A percentile compares a stretch with the other conserved stretches of the same genome.
Conservation (phyloP, 176 grass and related monocot genomes). For the Triticum monococcum region DNA sequence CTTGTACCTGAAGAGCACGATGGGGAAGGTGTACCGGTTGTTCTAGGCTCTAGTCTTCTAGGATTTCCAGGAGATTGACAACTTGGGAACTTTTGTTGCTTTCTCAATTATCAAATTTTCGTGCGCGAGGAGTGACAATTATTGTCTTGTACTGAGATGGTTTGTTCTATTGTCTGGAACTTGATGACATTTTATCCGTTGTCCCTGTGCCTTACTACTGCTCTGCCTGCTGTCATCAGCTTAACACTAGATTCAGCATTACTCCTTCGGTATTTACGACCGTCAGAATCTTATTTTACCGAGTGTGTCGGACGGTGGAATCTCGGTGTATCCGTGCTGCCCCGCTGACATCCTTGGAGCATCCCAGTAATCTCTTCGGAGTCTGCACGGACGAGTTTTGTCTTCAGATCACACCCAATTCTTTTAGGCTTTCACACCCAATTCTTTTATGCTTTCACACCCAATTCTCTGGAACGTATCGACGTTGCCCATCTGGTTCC, state of each 20-base stretch:
- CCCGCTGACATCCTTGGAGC: background rate
- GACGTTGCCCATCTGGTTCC: background rate
- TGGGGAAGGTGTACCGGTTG: slow-evolving; percentile 64
- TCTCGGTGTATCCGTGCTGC: slow-evolving; percentile 13
- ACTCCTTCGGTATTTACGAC: background rate
- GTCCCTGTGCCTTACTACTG: background rate
- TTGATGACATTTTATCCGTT: background rate
- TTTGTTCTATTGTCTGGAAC: background rate
- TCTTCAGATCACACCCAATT: background rate
- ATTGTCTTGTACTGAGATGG: background rate
- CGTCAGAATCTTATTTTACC: background rate
- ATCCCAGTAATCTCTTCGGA: background rate
- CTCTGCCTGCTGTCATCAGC: background rate
- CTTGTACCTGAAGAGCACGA: slow-evolving; percentile 91
- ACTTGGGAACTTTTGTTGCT: background rate
- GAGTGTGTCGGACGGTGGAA: background rate
- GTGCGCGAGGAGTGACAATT: background rate
- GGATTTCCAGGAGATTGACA: background rate
- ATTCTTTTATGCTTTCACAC: background rate
- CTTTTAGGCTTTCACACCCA: too few species aligned
- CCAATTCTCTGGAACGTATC: background rate
- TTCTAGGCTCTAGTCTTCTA: slow-evolving; percentile 42
- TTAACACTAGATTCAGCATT: background rate
- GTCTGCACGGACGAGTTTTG: background rate
- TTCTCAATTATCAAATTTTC: slow-evolving; percentile 6